These are phyloP conservation scores for Celoporthe dispersa DNA, from an alignment of 2,329 filamentous ascomycete genomes.

Conservation along the genomic window DNA sequence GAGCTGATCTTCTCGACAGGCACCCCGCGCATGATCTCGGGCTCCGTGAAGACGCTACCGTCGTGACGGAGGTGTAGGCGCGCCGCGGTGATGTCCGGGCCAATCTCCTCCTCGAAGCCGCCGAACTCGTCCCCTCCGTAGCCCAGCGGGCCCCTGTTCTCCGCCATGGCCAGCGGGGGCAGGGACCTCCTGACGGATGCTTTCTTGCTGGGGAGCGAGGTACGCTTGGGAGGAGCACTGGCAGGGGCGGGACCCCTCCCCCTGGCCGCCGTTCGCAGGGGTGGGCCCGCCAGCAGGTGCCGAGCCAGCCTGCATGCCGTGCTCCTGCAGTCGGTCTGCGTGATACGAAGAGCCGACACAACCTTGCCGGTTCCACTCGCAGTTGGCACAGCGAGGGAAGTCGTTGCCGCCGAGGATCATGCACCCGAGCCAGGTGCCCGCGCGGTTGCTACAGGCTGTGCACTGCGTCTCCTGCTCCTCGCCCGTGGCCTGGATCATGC, in stretches of 20 bases:
- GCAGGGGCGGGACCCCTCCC: constrained; percentile 2
- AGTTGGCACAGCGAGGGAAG: constrained; percentile 55
- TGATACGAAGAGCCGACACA: constrained; percentile 28
- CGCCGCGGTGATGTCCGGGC: constrained; percentile 49
- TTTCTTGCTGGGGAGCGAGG: constrained; percentile 26
- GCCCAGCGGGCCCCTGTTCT: background rate
- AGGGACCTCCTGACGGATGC: constrained; percentile 25
- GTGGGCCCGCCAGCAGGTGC: constrained; percentile 31
- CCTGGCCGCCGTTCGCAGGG: constrained; percentile 31
- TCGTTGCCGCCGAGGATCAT: constrained; percentile 47
- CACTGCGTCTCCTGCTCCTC: constrained; percentile 46
- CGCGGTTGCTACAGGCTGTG: constrained; percentile 45
- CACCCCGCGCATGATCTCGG: constrained; percentile 56
- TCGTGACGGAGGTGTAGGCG: constrained; percentile 53
- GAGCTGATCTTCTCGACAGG: constrained; percentile 56
- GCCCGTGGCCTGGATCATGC: constrained; percentile 56
- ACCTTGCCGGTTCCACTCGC: constrained; percentile 50
- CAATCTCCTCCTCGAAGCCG: constrained; percentile 28
- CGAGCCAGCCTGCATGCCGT: constrained; percentile 10
- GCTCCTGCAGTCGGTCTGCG: constrained; percentile 21
- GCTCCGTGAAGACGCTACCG: constrained; percentile 53
- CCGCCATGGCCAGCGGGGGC: constrained; percentile 7
- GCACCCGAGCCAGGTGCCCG: constrained; percentile 51
- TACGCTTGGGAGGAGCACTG: constrained; percentile 24
- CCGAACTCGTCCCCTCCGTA: constrained; percentile 16